A percentile compares a stretch with the other conserved stretches of the same genome.
These are phyloP conservation scores for Ceratocystis variospora DNA, from an alignment of 2,329 filamentous ascomycete species.

Conservation along the genomic window DNA sequence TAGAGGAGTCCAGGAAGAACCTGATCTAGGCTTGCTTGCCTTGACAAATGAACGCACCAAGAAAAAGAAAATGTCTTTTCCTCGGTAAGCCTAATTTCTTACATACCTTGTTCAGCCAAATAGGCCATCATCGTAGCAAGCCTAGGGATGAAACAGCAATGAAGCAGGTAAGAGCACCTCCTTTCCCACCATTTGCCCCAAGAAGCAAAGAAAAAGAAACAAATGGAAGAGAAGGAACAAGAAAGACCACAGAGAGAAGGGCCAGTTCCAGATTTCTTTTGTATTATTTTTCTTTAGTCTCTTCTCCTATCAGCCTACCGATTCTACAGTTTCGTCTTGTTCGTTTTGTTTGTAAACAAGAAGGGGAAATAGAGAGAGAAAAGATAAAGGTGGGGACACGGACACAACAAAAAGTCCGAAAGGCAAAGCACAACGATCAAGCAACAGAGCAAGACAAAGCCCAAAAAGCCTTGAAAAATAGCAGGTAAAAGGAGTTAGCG, in stretches of 20 bases:
- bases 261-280: background rate
- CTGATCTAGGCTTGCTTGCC: too few species aligned
- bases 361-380: too few species aligned
- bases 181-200: background rate
- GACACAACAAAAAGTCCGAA: background rate
- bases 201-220: background rate
- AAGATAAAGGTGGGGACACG: background rate
- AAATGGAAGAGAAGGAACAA: background rate
- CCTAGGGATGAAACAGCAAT: too few species aligned
- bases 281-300: background rate
- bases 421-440: too few species aligned
- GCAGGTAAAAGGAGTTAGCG: background rate
- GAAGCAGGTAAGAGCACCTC: background rate
- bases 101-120: too few species aligned
- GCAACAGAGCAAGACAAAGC: background rate
- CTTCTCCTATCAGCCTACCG: background rate
- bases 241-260: background rate
- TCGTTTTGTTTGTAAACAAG: background rate
- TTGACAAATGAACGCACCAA: too few species aligned
- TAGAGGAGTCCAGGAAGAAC: too few species aligned
- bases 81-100: too few species aligned
- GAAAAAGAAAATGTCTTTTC: too few species aligned
- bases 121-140: too few species aligned
- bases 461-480: background rate
- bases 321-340: background rate